These are phyloP conservation scores for Starmerella khaoyaiensis DNA, from an alignment of 805 yeast species.

Conservation along the genomic window DNA sequence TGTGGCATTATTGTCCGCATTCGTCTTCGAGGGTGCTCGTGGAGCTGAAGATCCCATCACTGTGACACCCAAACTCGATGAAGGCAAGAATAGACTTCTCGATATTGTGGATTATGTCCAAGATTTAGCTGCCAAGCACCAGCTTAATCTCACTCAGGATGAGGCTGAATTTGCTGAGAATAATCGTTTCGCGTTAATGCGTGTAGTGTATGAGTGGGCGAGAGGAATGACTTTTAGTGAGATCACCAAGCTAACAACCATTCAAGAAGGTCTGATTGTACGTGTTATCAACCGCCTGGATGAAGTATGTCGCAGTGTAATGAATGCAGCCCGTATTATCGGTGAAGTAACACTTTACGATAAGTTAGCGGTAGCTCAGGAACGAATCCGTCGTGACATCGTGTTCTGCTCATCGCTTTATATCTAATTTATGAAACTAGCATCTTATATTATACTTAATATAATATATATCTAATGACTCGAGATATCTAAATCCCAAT, in stretches of 20 bases:
- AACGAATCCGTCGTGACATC: conserved; percentile 87
- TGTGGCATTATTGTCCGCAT: conserved; percentile 83
- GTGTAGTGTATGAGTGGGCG: conserved; percentile 97
- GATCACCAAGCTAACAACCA: conserved; percentile 76
- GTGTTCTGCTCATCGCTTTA: conserved; percentile 94
- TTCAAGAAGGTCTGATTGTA: conserved; percentile 93
- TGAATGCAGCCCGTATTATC: conserved; percentile 82
- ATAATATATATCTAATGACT: no score
- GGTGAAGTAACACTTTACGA: conserved; percentile 85
- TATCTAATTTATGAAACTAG: conserved; percentile 37
- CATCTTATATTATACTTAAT: background rate
- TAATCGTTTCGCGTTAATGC: conserved; percentile 78
- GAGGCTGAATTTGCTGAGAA: conserved; percentile 74
- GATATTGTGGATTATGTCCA: conserved; percentile 56
- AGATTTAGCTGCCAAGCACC: conserved; percentile 48
- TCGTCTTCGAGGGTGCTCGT: conserved; percentile 80
- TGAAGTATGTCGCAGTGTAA: conserved; percentile 89
- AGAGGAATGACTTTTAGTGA: conserved; percentile 83
- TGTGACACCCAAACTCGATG: conserved; percentile 69
- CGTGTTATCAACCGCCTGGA: conserved; percentile 89
- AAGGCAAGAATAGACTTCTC: conserved; percentile 44
- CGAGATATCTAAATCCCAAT: no score
- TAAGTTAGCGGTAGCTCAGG: conserved; percentile 87
- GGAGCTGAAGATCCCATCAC: conserved; percentile 53
- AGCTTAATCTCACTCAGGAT: conserved; percentile 65